phyloP scores from a whole-genome alignment of 306 rosid species.

The Corylus heterophylla region DNA sequence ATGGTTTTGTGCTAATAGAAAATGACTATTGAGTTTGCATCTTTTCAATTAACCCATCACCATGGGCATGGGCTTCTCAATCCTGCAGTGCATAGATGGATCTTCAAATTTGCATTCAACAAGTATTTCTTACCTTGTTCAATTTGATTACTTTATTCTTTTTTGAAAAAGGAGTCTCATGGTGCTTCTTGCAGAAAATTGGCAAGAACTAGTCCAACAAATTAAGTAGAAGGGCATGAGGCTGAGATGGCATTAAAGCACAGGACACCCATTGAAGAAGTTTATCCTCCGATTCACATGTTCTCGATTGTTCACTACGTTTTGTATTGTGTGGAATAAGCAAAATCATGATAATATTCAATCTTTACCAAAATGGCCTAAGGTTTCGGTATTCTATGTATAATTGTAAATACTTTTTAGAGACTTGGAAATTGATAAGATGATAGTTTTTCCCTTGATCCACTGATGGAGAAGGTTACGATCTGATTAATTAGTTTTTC shows the following conservation, averaged over 20 bases:
- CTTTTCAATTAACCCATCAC: too few relatives aligned
- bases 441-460: conserved; percentile 4
- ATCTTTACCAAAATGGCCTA: not conserved
- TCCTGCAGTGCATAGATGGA: too few relatives aligned
- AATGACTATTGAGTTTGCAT: too few relatives aligned
- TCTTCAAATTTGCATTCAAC: too few relatives aligned
- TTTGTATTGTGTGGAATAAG: not conserved
- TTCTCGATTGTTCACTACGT: conserved; percentile 1
- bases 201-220: conserved; percentile 70
- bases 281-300: conserved; percentile 34
- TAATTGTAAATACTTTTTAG: not conserved
- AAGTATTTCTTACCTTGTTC: not conserved
- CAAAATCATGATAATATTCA: not conserved
- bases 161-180: conserved; percentile 10
- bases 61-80: too few relatives aligned
- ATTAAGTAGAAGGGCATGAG: conserved; percentile 75
- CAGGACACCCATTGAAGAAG: conserved; percentile 74
- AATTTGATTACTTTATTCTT: conserved; percentile 14
- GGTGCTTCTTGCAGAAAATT: conserved; percentile 48
- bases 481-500: not conserved
- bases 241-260: conserved; percentile 83
- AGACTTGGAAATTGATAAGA: conserved; percentile 7
- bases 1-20: too few relatives aligned
- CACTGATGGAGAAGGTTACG: conserved; percentile 82
- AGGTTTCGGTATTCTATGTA: not conserved